Base-by-base conservation (phyloP, 768 basidiomycete species). In the Kwoniella dejecticola region DNA sequence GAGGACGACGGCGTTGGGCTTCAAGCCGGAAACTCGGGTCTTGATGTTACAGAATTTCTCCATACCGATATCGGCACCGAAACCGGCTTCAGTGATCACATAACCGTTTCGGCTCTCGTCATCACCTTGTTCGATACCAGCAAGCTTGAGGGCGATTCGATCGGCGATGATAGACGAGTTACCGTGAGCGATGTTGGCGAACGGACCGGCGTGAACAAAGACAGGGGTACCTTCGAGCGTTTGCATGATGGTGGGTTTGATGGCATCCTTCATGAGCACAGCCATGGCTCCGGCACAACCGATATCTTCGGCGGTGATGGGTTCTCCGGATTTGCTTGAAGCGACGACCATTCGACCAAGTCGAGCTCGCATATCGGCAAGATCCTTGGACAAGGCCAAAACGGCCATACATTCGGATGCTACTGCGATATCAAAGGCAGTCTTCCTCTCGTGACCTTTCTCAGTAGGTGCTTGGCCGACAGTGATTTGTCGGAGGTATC, bases 161-260 rank as follows among this genome's bases (percentile, higher is more conserved):
- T 99, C 95, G n/a, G 95, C 95, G 62, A 99, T 85, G 78, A 99
- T 95, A 40, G 95, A 98, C 0, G 94, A 97, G 81, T 98, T 99
- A 46, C 93, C 76, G 74, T 98, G 95, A 0, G 95, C 95, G 64
- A 99, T 99, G 83, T 99, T 98, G 67, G 95, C 95, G 78, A 99
- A 99, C 26, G 95, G 96, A 55, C 95, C 95, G 3, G 95, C 95
- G 77, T 98, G 95, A 4, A 99, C 96, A 75, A 99, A 97, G 66
- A 99, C 96, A 38, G 95, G 95, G 0, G 95, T 99, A 44, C 95
- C 95, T 83, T 97, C 89, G 40, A 98, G 83, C 2, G 94, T 93
- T 80, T 99, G 95, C 95, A 99, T 99, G 64, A 99, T 80, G 77
- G 97, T 99, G 23, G 95, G 95, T 82, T 98, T 99, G 82, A 99